Base-by-base conservation (phyloP, 108 stramenopile species). In the Cyclostephanos invisitatus region DNA sequence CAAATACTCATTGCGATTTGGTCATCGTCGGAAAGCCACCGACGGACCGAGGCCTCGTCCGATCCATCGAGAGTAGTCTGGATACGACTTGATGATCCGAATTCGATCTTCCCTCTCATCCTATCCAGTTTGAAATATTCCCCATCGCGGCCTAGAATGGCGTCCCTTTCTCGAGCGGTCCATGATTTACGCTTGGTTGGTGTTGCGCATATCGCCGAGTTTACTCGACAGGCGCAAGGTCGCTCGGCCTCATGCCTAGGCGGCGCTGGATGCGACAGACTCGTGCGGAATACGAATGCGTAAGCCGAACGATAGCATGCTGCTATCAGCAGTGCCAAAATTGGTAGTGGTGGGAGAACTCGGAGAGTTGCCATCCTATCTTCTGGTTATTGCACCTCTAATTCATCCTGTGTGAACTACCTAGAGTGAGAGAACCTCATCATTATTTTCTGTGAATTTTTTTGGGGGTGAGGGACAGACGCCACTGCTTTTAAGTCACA, bases 1-100 rank as follows among this genome's bases (percentile, higher is more conserved):
- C 92, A 93, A 46, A 93, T 90, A 21, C 78, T 77, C 64, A 78
- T 61, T 4, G 92, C 92, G 65, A 93, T 70, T 60, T 82, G 78
- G 25, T 71, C 67, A 48, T 81, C 85, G 69, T 91, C 87, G 21
- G 83, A 65, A 28, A 93, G 70, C 89, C 89, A 93, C 25, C 73
- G 70, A 51, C 64, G 36, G 24, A 93, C 80, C 2, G 74, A 28
- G 42, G 67, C 55, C 21, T 27, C 64, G 62, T 83, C 76, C 8
- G 68, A 62, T 9, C 67, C 66, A 17, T 82, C 70, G 9, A 93
- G 74, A 42, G 63, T 42, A 3, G 92, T 93, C 29, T 72, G 72
- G 12, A 93, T 74, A 10, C 83, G 67, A 24, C 80, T 82, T 2
- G 85, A 85, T 12, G 89, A 83, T 12, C 92, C 92, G 70, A 93